phyloP scores from a whole-genome alignment of 2,329 filamentous ascomycete species.

The Pseudocercospora vitis region DNA sequence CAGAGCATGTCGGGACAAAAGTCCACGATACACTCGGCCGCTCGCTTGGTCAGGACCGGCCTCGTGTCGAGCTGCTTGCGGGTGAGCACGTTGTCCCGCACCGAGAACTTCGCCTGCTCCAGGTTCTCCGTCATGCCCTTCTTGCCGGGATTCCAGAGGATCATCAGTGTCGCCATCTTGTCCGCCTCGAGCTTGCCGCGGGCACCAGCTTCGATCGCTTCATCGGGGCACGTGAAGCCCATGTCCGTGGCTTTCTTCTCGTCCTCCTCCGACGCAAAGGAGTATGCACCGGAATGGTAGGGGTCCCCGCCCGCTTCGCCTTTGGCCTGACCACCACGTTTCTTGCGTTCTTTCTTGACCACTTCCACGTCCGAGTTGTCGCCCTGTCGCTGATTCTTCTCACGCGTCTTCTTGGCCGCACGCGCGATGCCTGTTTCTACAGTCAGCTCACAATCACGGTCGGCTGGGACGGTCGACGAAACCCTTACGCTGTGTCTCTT shows the following conservation, averaged over 20 bases:
- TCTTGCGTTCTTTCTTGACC: constrained; percentile 28
- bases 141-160: constrained; percentile 39
- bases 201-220: constrained; percentile 34
- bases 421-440: constrained; percentile 25
- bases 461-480: no score
- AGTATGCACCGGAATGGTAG: constrained; percentile 35
- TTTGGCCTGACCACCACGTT: constrained; percentile 19
- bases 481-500: constrained; percentile 34
- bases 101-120: constrained; percentile 34
- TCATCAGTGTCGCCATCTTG: constrained; percentile 31
- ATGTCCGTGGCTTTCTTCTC: constrained; percentile 18
- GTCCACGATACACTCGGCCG: constrained; percentile 40
- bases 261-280: constrained; percentile 28
- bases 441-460: constrained; percentile 10
- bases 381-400: constrained; percentile 9
- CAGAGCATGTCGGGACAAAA: constrained; percentile 40
- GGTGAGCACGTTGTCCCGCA: constrained; percentile 37
- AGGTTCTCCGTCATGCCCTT: constrained; percentile 35
- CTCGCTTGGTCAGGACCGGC: constrained; percentile 32
- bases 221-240: constrained; percentile 28
- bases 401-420: constrained; percentile 22
- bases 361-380: constrained; percentile 19
- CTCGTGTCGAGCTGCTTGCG: constrained; percentile 33
- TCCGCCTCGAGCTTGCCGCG: constrained; percentile 28
- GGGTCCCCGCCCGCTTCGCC: constrained; percentile 31